Evolutionary conservation across 768 basidiomycete genomes (phyloP), one percentile per base, ranked within the genome.

Genomic region (Fistulinella prunicolor): DNA sequence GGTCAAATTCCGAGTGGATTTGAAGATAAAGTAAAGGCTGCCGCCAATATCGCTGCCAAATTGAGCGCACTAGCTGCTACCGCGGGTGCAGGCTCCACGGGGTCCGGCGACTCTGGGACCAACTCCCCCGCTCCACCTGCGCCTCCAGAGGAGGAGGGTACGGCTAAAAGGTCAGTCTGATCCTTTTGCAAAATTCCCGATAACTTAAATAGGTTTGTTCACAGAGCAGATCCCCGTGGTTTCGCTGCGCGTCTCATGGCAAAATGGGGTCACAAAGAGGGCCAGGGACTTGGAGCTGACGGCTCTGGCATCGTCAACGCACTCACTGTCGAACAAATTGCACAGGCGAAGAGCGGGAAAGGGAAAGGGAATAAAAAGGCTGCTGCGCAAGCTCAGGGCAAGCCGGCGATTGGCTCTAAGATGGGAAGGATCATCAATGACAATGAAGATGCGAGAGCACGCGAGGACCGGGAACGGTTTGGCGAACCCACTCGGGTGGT

Each of bases 231-330:
- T 53, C 81, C 83, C 0, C 84, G 82, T 46, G 79, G 78, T 12
- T 92, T 94, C 57, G 91, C 91, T 26, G 84, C 85, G 12, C 84
- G 89, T 28, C 63, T 95, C 56, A 95, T 96, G 93, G 89, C 89
- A 3, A 96, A 94, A 70, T 94, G 89, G 89, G 94, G 94, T 0
- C 92, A 96, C 64, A 88, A 89, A 63, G 90, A 91, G 64, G 95
- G 95, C 1, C 85, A 93, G 68, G 94, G 94, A 9, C 77, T 97
- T 1, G 95, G 95, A 28, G 85, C 79, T 0, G 82, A 89, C 50
- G 89, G 84, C 8, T 77, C 78, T 2, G 94, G 94, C 2, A 94
- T 98, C 38, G 82, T 94, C 37, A 88, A 94, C 49, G 92, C 94
- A 6, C 77, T 97, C 4, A 78, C 83, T 0, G 87, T 95, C 19